Base-by-base conservation (phyloP, 129 eudicot genomes). In the Oenanthe sinensis region DNA sequence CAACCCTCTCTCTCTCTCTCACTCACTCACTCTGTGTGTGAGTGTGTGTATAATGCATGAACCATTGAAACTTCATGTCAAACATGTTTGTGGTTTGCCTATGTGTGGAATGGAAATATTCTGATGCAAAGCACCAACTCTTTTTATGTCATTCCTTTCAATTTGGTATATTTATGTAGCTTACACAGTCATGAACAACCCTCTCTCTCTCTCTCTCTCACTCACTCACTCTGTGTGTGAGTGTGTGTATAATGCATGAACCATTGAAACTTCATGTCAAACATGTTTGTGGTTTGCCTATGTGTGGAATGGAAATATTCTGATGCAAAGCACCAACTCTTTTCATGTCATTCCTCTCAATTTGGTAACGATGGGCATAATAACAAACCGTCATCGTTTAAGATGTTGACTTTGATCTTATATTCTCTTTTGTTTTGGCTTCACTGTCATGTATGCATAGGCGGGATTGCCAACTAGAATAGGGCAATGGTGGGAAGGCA, bases 401-500 rank as follows among this genome's bases (percentile, higher is more conserved):
- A 48, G 16, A 12, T 74, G 43, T 74, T 46, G 14, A 24, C 58
- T 46, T 16, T 54, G 6, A 26, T 16, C 47, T 72, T 5, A 52
- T 72, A 40, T n/a, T 30, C 40, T 62, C 76, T 78, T 65, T 54
- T 11, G 44, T 75, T 33, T 30, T 71, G 78, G 37, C 22, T 75
- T 63, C 54, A 68, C 45, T n/a, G 70, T 74, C 79, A 12, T 80
- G 83, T 76, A 40, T 83, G 54, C 77, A 63, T 77, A 95, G 97
- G 97, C 97, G 42, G 96, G 99, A 63, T 77, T 90, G 84, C 77
- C 86, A 28, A 95, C 97, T 54, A 81, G 97, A 89, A 46, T 92
- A 37, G 83, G 87, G 70, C 97, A 95, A 79, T 95, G 99, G 99
- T 95, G 99, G 99, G 97, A 90, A 86, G 92, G 90, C 77, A 95